Evolutionary conservation across 1,284 basidiomycete species (phyloP), one percentile per base, ranked within the genome.

Genomic region (Jaminaea rosea): DNA sequence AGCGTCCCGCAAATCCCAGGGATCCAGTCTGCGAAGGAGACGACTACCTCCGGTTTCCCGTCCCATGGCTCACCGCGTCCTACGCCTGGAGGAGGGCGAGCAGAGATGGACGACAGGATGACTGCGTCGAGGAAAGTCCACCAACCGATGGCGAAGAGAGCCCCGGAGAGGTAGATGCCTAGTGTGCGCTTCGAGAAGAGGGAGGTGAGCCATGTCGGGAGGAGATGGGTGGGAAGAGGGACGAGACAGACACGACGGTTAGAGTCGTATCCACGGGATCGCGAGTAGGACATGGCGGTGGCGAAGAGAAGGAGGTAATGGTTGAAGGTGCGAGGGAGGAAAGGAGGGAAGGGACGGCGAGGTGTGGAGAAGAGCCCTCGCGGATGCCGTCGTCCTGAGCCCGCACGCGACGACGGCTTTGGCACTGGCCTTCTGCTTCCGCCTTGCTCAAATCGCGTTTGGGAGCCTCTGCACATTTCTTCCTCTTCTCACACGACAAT

Each of bases 51-150:
- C 4, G 84, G 83, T 0, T 84, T 80, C 59, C 84, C 78, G n/a
- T 31, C 28, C n/a, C 2, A 9, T 7, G 44, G 44, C 7, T 8
- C 10, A 24, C 7, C 10, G 44, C 32, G 10, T 8, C 44, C 32
- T 9, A 26, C 56, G 83, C 83, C 0, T 88, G 87, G 26, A 28
- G 69, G 58, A 11, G 46, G 41, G 23, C 55, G 51, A 9, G 17
- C 51, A 15, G 67, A 58, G 39, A 59, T 68, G 42, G 63, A 58
- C 1, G 90, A 94, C 49, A 92, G 80, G 54, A 94, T 85, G 36
- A 85, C 84, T 17, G 93, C 93, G 67, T 97, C 93, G 55, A 97
- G 80, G 76, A 97, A 90, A n/a, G 87, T 82, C 88, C 91, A 97
- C 77, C 87, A 90, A 23, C 88, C 89, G 27, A 93, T 77, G 2